These are phyloP conservation scores for Kodamaea suecica DNA, from an alignment of 1,139 yeast genomes.

Conservation along the genomic window DNA sequence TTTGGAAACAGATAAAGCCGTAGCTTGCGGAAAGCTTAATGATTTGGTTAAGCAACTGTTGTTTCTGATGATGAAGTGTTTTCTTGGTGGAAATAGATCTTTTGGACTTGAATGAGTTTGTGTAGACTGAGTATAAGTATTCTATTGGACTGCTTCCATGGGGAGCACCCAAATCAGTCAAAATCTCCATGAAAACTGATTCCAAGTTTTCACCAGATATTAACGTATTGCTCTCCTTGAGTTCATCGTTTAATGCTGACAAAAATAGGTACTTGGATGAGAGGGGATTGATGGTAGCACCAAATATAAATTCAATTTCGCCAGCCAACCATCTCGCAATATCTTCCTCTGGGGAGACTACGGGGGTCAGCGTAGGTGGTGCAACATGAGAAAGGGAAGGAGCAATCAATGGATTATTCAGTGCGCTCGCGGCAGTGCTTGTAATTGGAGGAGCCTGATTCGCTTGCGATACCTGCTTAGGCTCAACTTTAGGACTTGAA, in stretches of 20 bases:
- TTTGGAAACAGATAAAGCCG: constrained; percentile 67
- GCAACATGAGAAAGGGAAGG: neutral
- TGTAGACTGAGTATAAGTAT: constrained; percentile 47
- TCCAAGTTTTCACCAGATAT: constrained; percentile 37
- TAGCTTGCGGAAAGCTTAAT: constrained; percentile 59
- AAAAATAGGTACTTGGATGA: constrained; percentile 22
- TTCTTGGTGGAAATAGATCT: constrained; percentile 44
- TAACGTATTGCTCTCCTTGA: constrained; percentile 25
- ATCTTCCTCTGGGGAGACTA: constrained; percentile 18
- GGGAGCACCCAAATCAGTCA: constrained; percentile 51
- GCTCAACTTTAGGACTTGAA: neutral
- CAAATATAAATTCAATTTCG: constrained; percentile 38
- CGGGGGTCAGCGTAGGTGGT: too few species aligned
- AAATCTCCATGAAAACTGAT: constrained; percentile 50
- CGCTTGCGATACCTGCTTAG: neutral
- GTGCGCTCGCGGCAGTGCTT: too few species aligned
- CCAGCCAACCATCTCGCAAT: constrained; percentile 28
- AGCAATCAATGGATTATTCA: too few species aligned
- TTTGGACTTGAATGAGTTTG: constrained; percentile 33
- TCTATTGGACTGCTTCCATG: constrained; percentile 35
- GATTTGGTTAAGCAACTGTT: constrained; percentile 44
- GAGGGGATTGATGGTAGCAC: constrained; percentile 29
- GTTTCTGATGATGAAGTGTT: constrained; percentile 34
- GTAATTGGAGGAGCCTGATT: neutral
- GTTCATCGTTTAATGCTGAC: constrained; percentile 37